A percentile compares a stretch with the other conserved stretches of the same genome.
These are phyloP conservation scores for Sarocladiaceae sp. DNA, from an alignment of 2,329 filamentous ascomycete species.

Conservation along the genomic window DNA sequence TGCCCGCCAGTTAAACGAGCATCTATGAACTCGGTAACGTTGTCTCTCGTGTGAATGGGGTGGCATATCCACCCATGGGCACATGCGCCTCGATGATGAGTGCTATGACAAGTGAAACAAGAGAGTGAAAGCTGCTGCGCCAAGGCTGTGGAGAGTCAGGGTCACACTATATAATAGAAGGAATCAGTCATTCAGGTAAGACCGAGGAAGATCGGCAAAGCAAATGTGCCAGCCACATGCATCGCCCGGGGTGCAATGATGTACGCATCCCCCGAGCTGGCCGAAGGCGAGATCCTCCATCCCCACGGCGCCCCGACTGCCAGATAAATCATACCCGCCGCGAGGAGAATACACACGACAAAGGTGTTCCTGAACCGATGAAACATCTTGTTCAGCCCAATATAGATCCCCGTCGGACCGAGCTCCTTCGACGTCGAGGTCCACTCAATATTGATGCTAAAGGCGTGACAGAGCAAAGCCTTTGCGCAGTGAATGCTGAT, in stretches of 20 bases:
- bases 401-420: slow-evolving; percentile 22
- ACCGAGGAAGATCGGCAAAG: slow-evolving; percentile 20
- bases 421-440: slow-evolving; percentile 22
- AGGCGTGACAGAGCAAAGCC: slow-evolving; percentile 20
- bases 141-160: too few species aligned
- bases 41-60: too few species aligned
- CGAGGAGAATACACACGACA: slow-evolving; percentile 20
- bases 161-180: too few species aligned
- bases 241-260: slow-evolving; percentile 20
- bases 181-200: slow-evolving; percentile 19
- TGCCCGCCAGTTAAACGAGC: too few species aligned
- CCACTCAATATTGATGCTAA: slow-evolving; percentile 22
- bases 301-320: slow-evolving; percentile 18
- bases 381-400: slow-evolving; percentile 29
- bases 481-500: slow-evolving; percentile 23
- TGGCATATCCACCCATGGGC: too few species aligned
- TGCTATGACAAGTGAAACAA: too few species aligned
- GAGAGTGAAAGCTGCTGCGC: too few species aligned
- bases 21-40: too few species aligned
- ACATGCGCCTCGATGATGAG: too few species aligned
- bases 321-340: slow-evolving; percentile 21
- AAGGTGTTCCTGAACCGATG: slow-evolving; percentile 44
- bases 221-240: slow-evolving; percentile 18
- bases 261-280: slow-evolving; percentile 18
- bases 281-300: slow-evolving; percentile 19